Evolutionary conservation across 2,329 filamentous ascomycete species (phyloP).

Genomic region (Botryosphaeria dothidea): DNA sequence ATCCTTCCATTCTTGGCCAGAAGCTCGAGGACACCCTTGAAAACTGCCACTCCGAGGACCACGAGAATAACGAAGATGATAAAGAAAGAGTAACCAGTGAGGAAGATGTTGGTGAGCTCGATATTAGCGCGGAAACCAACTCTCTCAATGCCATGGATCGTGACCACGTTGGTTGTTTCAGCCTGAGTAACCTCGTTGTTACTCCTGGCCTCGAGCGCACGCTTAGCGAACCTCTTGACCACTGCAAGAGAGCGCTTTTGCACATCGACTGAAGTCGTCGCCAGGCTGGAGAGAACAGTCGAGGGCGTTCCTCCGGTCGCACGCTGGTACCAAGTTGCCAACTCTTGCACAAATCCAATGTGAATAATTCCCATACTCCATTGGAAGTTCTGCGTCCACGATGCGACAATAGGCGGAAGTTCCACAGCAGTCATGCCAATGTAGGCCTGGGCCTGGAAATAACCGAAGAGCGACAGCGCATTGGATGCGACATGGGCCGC

Average conservation of each 20-base stretch:
- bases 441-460: slow-evolving; percentile 93
- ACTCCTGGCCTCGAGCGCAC: slow-evolving; percentile 24
- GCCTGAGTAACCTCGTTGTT: slow-evolving; percentile 29
- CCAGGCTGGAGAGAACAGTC: slow-evolving; percentile 72
- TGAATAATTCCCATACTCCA: slow-evolving; percentile 97
- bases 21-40: slow-evolving; percentile 80
- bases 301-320: slow-evolving; percentile 85
- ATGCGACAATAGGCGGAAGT: slow-evolving; percentile 82
- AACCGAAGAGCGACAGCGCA: slow-evolving; percentile 88
- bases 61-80: slow-evolving; percentile 78
- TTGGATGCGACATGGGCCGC: slow-evolving; percentile 93
- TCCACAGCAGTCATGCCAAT: slow-evolving; percentile 79
- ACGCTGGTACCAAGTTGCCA: slow-evolving; percentile 95
- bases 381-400: slow-evolving; percentile 97
- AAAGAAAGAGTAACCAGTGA: slow-evolving; percentile 89
- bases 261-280: slow-evolving; percentile 78
- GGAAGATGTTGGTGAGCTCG: slow-evolving; percentile 88
- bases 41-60: slow-evolving; percentile 69
- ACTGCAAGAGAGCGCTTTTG: slow-evolving; percentile 63
- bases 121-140: slow-evolving; percentile 84
- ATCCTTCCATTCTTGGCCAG: slow-evolving; percentile 75
- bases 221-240: slow-evolving; percentile 27
- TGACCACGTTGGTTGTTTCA: slow-evolving; percentile 38
- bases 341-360: slow-evolving; percentile 80
- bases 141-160: slow-evolving; percentile 81